Evolutionary conservation across 192 early-diverging fungal species (phyloP), one percentile per base, ranked within the genome.

Genomic region (Coemansia sp.): DNA sequence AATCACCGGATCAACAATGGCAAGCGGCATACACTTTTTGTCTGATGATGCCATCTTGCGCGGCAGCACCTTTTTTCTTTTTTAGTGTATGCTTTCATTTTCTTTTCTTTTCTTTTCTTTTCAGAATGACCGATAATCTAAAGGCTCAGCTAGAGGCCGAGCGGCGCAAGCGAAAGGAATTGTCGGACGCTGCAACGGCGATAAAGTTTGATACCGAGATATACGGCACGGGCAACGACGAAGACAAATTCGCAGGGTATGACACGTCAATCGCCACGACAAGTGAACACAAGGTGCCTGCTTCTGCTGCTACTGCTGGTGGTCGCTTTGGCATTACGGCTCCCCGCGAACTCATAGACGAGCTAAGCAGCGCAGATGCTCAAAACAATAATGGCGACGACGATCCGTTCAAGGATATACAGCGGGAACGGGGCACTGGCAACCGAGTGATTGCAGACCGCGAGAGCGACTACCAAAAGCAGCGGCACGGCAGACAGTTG

Each of bases 391-490:
- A n/a, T n/a, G 49, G 2, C 4, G 73, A 77, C 37, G 72, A 80
- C 7, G 90, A 93, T 64, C 87, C 89, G 10, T 87, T 93, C 83
- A 89, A 85, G 61, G 87, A 74, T 32, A 78, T 77, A 27, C 77
- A 76, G 60, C 71, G 74, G 9, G 42, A 49, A 17, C 62, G 62
- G 2, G 70, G 65, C 3, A 75, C 77, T 20, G n/a, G n/a, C n/a
- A 53, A 87, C 17, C 76, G 87, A 9, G 79, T 86, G 9, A 94
- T 96, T 60, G 88, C 89, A 6, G 95, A 96, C 31, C 74, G 94
- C 45, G 93, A 98, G 66, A 88, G 86, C 72, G 94, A 96, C 38
- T 96, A 98, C 67, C 91, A 93, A 40, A 87, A 86, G 60, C 88
- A 94, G n/a, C 77, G 96, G 24, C 85, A 87, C 40, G 89, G 87